phyloP scores from a whole-genome alignment of 768 basidiomycete species.

The Hebeloma cylindrosporum region DNA sequence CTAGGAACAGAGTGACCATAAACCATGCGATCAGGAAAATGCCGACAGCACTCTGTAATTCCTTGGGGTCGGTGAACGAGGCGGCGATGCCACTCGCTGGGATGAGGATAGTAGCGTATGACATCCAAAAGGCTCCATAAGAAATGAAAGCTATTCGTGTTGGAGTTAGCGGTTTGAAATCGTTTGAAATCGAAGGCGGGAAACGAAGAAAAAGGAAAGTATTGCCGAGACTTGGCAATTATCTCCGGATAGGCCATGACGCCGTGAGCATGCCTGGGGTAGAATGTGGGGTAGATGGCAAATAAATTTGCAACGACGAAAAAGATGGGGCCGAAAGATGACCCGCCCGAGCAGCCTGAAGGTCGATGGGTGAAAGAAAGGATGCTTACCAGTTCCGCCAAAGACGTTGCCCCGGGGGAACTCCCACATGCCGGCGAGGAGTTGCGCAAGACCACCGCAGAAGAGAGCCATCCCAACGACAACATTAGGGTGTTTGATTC shows the following conservation, averaged over 20 bases:
- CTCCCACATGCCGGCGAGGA: constrained; percentile 91
- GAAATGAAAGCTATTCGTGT: constrained; percentile 63
- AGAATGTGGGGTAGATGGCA: constrained; percentile 8
- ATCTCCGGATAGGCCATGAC: constrained; percentile 1
- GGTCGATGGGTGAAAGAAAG: constrained; percentile 1
- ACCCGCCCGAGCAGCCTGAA: neutral
- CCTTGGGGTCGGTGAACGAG: constrained; percentile 44
- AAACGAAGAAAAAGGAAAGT: constrained; percentile 5
- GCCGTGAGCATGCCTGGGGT: constrained; percentile 2
- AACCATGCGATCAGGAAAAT: constrained; percentile 78
- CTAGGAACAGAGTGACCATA: constrained; percentile 65
- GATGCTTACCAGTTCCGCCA: constrained; percentile 66
- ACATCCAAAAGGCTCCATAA: constrained; percentile 89
- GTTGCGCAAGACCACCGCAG: constrained; percentile 81
- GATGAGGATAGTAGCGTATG: constrained; percentile 70
- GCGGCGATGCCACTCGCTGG: constrained; percentile 63
- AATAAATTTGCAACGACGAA: neutral
- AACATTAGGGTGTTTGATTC: constrained; percentile 58
- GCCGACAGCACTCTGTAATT: constrained; percentile 58
- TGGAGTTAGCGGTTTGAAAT: too few species aligned
- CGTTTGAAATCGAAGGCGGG: neutral
- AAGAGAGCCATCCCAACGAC: constrained; percentile 87
- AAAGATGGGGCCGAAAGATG: neutral
- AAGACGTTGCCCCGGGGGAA: constrained; percentile 70
- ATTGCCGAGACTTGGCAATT: neutral